These are phyloP conservation scores for Botrytis galanthina DNA, from an alignment of 2,329 filamentous ascomycete species.

Conservation along the genomic window DNA sequence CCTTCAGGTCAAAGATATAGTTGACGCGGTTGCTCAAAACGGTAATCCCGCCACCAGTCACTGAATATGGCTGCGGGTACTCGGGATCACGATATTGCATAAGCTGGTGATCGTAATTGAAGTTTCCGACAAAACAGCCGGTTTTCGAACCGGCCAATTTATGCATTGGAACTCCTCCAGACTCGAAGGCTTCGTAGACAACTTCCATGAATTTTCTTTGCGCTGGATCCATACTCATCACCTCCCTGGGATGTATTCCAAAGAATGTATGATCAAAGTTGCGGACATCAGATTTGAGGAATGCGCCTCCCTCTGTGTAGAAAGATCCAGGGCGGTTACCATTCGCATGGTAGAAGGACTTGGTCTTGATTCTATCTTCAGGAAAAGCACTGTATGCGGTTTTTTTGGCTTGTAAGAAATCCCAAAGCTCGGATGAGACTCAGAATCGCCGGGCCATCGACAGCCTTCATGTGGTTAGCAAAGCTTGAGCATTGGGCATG, in stretches of 20 bases:
- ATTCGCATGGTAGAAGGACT: constrained; percentile 22
- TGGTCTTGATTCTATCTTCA: constrained; percentile 24
- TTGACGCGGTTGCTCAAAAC: constrained; percentile 31
- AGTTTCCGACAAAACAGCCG: constrained; percentile 27
- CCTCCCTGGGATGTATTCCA: background rate
- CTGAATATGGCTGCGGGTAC: constrained; percentile 34
- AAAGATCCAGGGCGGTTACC: constrained; percentile 22
- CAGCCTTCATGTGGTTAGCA: background rate
- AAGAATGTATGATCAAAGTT: constrained; percentile 26
- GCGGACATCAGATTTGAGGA: constrained; percentile 31
- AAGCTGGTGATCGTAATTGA: constrained; percentile 11
- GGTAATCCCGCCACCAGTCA: constrained; percentile 12
- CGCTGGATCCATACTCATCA: background rate
- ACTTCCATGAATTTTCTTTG: constrained; percentile 11
- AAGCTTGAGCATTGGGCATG: too few species aligned
- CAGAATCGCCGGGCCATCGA: constrained; percentile 2
- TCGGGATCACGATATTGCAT: constrained; percentile 24
- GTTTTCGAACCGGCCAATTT: constrained; percentile 26
- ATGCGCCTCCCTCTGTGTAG: constrained; percentile 23
- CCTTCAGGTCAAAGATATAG: constrained; percentile 7
- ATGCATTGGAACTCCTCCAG: background rate
- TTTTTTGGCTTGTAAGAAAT: constrained; percentile 22
- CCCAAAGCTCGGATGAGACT: constrained; percentile 25
- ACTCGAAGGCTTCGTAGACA: constrained; percentile 9
- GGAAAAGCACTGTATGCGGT: constrained; percentile 26